Percentiles rank a stretch among this genome's conserved stretches.
Evolutionary conservation across 257 asterid genomes (phyloP).

Genomic region (Agastache rugosa): DNA sequence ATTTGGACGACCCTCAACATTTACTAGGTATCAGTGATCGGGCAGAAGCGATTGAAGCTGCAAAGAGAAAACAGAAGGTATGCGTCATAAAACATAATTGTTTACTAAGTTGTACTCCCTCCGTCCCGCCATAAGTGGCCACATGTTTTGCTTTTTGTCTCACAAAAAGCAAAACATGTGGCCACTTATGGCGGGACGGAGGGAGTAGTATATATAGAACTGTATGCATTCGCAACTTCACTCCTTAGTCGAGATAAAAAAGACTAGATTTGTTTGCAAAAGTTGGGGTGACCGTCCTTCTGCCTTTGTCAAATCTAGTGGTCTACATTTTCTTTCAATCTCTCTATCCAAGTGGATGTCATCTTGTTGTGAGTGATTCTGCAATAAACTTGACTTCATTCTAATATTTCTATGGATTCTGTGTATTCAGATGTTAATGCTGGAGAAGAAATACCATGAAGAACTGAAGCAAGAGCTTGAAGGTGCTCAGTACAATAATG

Average conservation of each 20-base stretch:
- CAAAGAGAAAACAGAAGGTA: conserved; percentile 77
- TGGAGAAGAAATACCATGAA: conserved; percentile 65
- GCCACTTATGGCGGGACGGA: no score
- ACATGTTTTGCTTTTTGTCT: no score
- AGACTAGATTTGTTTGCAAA: background rate
- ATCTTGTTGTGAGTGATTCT: background rate
- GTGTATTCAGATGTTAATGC: conserved; percentile 60
- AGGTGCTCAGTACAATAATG: conserved; percentile 47
- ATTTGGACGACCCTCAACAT: conserved; percentile 79
- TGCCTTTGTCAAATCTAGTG: background rate
- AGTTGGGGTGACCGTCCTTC: background rate
- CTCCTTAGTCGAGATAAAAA: background rate
- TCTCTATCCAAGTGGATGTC: background rate
- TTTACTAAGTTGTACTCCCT: no score
- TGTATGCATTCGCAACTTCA: background rate
- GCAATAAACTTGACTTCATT: background rate
- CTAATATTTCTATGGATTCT: background rate
- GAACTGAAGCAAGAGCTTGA: conserved; percentile 70
- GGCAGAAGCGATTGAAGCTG: conserved; percentile 85
- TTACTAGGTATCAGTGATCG: conserved; percentile 73
- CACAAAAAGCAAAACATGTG: no score
- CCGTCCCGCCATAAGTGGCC: no score
- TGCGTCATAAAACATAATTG: background rate
- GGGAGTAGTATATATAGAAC: background rate
- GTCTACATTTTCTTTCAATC: background rate